Percentiles rank a stretch among this genome's conserved stretches.
These are phyloP conservation scores for Euryodendron excelsum DNA, from an alignment of 148 eudicot genomes.

Conservation along the genomic window DNA sequence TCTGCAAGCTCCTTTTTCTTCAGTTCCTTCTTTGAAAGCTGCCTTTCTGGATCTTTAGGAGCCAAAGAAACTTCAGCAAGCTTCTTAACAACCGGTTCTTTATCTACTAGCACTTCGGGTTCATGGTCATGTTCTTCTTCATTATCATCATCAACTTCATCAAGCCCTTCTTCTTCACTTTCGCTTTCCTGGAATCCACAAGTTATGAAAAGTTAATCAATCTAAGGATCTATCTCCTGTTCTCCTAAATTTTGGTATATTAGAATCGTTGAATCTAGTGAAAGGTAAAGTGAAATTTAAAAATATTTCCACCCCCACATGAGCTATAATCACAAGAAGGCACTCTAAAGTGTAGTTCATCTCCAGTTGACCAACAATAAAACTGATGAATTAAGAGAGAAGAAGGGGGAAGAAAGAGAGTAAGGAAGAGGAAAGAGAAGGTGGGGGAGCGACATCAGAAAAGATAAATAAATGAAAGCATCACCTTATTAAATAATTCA, in stretches of 20 bases:
- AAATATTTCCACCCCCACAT: background rate
- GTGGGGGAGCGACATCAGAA: too few species aligned
- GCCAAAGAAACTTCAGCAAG: conserved; percentile 53
- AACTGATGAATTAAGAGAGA: background rate
- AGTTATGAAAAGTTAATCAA: background rate
- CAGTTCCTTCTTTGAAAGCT: conserved; percentile 90
- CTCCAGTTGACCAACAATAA: background rate
- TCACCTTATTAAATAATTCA: background rate
- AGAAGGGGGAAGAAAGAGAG: too few species aligned
- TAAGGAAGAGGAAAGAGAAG: too few species aligned
- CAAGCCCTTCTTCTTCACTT: conserved; percentile 79
- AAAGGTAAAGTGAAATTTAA: background rate
- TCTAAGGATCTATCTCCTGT: too few species aligned
- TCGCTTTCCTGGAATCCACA: conserved; percentile 70
- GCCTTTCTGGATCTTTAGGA: conserved; percentile 79
- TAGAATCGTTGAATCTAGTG: background rate
- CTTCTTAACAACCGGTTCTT: conserved; percentile 53
- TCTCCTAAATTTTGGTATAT: background rate
- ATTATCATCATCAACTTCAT: conserved; percentile 74
- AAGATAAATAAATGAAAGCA: too few species aligned
- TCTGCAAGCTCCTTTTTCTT: conserved; percentile 97
- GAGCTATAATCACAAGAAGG: background rate
- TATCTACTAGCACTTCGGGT: conserved; percentile 46
- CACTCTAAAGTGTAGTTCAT: background rate
- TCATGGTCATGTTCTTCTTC: conserved; percentile 91